phyloP scores from a whole-genome alignment of 345 rosid genomes.

The Populus alba region DNA sequence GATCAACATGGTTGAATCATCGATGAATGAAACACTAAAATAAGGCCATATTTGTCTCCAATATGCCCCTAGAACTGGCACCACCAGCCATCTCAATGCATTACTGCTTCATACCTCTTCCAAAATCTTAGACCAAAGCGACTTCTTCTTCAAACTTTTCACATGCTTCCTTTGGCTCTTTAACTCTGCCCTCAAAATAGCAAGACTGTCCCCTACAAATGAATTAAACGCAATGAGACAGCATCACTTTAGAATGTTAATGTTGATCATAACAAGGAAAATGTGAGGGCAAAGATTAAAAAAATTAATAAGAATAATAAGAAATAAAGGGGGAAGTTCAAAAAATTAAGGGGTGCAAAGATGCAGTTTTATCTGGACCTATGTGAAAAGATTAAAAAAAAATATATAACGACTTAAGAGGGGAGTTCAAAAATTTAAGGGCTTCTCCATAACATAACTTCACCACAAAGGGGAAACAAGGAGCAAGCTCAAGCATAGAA shows the following conservation, averaged over 20 bases:
- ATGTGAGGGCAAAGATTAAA: background rate
- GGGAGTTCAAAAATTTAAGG: too few relatives aligned
- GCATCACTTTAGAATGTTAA: background rate
- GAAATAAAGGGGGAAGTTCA: too few relatives aligned
- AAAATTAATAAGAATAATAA: too few relatives aligned
- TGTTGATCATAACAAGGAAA: background rate
- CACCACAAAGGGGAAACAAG: background rate
- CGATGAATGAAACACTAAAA: background rate
- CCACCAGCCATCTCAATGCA: conserved; percentile 1
- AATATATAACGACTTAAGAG: too few relatives aligned
- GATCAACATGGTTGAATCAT: background rate
- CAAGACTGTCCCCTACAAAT: conserved; percentile 73
- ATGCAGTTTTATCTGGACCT: too few relatives aligned
- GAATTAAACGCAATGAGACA: conserved; percentile 9
- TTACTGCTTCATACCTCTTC: conserved; percentile 63
- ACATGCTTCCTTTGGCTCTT: conserved; percentile 93
- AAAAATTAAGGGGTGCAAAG: too few relatives aligned
- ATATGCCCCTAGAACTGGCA: background rate
- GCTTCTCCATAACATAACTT: too few relatives aligned
- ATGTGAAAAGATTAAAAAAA: too few relatives aligned
- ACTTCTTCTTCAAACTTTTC: conserved; percentile 80
- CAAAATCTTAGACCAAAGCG: conserved; percentile 93
- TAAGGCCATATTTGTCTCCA: background rate
- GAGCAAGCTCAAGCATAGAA: background rate
- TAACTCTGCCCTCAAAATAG: conserved; percentile 82